Evolutionary conservation across 495 filamentous ascomycete genomes (phyloP).

Genomic region (Neurospora sp.): DNA sequence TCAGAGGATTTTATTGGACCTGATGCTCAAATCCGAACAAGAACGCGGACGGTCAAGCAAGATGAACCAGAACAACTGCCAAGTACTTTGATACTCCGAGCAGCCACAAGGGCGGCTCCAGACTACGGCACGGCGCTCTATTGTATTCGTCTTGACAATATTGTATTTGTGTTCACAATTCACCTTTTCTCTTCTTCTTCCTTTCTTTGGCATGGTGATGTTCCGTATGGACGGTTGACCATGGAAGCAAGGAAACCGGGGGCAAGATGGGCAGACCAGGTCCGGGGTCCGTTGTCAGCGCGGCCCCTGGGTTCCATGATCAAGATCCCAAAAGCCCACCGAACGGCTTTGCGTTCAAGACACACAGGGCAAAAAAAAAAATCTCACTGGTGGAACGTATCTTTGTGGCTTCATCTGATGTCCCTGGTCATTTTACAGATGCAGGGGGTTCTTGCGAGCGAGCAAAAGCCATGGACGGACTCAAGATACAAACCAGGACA

Average conservation of each 20-base stretch:
- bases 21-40: neutral
- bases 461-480: neutral
- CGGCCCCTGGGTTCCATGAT: neutral
- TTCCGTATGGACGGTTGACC: neutral
- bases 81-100: neutral
- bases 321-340: conserved; percentile 2
- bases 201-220: neutral
- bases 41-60: neutral
- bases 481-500: neutral
- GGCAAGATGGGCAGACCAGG: conserved; percentile 4
- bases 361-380: neutral
- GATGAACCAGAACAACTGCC: neutral
- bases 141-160: neutral
- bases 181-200: neutral
- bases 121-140: neutral
- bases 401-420: neutral
- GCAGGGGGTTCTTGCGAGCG: conserved; percentile 17
- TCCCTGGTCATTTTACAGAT: conserved; percentile 8
- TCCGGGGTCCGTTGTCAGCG: conserved; percentile 10
- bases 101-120: neutral
- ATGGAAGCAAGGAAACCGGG: neutral
- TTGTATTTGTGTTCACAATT: neutral
- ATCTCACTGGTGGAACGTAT: conserved; percentile 1
- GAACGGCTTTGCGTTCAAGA: conserved; percentile 4
- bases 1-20: neutral